Conservation (phyloP, 2,329 filamentous ascomycete genomes). For the Neurospora crassa region DNA sequence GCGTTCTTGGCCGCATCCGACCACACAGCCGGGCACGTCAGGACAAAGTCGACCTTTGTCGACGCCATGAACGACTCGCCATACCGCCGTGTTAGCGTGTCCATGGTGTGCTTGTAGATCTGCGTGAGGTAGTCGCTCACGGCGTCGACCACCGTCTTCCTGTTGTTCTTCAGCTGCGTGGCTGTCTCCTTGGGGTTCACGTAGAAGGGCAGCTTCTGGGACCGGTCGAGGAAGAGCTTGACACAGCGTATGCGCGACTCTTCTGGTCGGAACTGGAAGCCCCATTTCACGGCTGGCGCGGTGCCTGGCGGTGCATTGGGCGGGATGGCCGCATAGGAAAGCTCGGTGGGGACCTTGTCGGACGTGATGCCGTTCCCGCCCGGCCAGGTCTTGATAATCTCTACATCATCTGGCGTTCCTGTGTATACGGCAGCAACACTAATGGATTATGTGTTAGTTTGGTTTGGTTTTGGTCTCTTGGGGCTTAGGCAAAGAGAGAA, state of each 20-base stretch:
- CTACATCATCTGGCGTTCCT: slow-evolving; percentile 67
- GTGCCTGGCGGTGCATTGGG: slow-evolving; percentile 28
- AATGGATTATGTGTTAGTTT: slow-evolving; percentile 6
- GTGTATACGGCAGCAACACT: slow-evolving; percentile 66
- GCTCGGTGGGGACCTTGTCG: slow-evolving; percentile 76
- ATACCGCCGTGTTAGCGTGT: slow-evolving; percentile 63
- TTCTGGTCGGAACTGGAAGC: slow-evolving; percentile 72
- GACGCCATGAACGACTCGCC: slow-evolving; percentile 70
- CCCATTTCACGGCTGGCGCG: slow-evolving; percentile 57
- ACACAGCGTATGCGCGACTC: slow-evolving; percentile 70
- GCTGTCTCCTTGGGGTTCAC: slow-evolving; percentile 70
- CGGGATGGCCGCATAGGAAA: slow-evolving; percentile 46
- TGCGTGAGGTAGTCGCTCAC: slow-evolving; percentile 72
- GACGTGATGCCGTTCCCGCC: slow-evolving; percentile 80
- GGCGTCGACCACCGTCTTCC: slow-evolving; percentile 70
- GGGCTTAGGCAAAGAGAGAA: neutral
- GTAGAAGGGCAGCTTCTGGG: slow-evolving; percentile 72
- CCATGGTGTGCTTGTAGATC: slow-evolving; percentile 69
- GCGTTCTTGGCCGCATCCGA: slow-evolving; percentile 79
- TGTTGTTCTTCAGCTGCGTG: slow-evolving; percentile 62
- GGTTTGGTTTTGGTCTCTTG: neutral
- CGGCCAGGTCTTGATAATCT: slow-evolving; percentile 79
- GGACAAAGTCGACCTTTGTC: slow-evolving; percentile 67
- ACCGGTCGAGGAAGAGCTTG: slow-evolving; percentile 74
- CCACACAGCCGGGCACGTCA: slow-evolving; percentile 79